Conservation (phyloP, 768 basidiomycete genomes). For the Chalciporus chontae region DNA sequence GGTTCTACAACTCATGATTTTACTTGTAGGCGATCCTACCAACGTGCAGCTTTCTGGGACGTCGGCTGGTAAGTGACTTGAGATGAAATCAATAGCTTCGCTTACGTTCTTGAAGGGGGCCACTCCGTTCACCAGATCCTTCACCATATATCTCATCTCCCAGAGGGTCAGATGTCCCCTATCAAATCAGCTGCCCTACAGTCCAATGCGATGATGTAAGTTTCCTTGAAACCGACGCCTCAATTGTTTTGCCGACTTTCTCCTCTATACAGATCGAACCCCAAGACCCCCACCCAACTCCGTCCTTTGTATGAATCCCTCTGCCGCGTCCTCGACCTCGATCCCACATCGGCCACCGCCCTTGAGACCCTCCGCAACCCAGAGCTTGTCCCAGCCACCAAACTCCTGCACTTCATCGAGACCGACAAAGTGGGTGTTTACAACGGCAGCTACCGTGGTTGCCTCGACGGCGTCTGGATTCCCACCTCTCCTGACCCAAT, state of each 20-base stretch:
- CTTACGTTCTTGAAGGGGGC: slow-evolving; percentile 42
- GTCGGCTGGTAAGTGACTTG: slow-evolving; percentile 54
- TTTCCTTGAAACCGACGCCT: background rate
- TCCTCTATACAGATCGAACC: slow-evolving; percentile 40
- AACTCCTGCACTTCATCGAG: slow-evolving; percentile 57
- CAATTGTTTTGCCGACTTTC: background rate
- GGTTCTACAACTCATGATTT: background rate
- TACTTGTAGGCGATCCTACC: slow-evolving; percentile 48
- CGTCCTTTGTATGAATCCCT: slow-evolving; percentile 63
- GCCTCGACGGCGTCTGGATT: slow-evolving; percentile 59
- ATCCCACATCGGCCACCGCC: slow-evolving; percentile 48
- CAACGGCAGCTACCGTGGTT: slow-evolving; percentile 67
- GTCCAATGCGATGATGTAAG: slow-evolving; percentile 72
- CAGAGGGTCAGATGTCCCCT: slow-evolving; percentile 52
- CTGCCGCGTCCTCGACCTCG: slow-evolving; percentile 51
- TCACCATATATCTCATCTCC: slow-evolving; percentile 64
- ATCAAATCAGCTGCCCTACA: slow-evolving; percentile 65
- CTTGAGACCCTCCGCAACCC: slow-evolving; percentile 52
- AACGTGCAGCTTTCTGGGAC: slow-evolving; percentile 63
- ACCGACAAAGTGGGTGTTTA: slow-evolving; percentile 48
- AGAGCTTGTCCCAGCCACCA: slow-evolving; percentile 41
- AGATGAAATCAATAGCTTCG: no score
- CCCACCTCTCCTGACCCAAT: slow-evolving; percentile 52
- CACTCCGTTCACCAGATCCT: slow-evolving; percentile 75
- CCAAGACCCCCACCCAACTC: slow-evolving; percentile 57